Evolutionary conservation across 805 yeast genomes (phyloP), one percentile per base, ranked within the genome.

Genomic region (Candida germanica): DNA sequence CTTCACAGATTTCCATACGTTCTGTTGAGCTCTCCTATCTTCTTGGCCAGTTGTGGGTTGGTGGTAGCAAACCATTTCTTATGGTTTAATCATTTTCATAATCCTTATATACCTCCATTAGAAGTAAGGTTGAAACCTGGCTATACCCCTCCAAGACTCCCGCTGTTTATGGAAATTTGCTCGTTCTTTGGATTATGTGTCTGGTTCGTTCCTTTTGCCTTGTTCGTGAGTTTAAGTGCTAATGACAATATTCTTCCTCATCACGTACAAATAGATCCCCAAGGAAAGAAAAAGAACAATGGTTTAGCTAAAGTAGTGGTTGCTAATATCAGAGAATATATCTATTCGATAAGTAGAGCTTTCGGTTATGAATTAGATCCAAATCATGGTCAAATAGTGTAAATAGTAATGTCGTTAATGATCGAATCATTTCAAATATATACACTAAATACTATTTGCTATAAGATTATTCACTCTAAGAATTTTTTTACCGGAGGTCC

Each of bases 161-260:
- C 95, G 2, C 71, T 83, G 9, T 91, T 91, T 53, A 70, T 88
- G 1, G 96, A 93, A 55, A 86, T 93, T 3, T 86, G 96, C n/a
- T 83, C 96, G 3, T 93, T 93, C 58, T 89, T 93, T 55, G 98
- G 96, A 1, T 62, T 93, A 27, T 81, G 93, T 50, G 80, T 93
- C 13, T 93, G 98, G 98, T 72, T 91, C 40, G 76, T 93, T 19
- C 98, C 98, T 22, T 87, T 93, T 58, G 81, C 96, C 3, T 69
- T 93, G 39, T 91, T 93, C 59, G 91, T 93, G 12, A 83, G 95
- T 20, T 68, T 93, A 40, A 85, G 94, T 54, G 97, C 97, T 1
- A 85, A 87, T 44, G 98, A 93, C 53, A 83, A 86, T 51, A 79
- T 84, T 13, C 70, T 93, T 29, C 98, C 98, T 6, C 69, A 62